Base-by-base conservation (phyloP, 805 yeast species). In the Starmerella sirachaensis region DNA sequence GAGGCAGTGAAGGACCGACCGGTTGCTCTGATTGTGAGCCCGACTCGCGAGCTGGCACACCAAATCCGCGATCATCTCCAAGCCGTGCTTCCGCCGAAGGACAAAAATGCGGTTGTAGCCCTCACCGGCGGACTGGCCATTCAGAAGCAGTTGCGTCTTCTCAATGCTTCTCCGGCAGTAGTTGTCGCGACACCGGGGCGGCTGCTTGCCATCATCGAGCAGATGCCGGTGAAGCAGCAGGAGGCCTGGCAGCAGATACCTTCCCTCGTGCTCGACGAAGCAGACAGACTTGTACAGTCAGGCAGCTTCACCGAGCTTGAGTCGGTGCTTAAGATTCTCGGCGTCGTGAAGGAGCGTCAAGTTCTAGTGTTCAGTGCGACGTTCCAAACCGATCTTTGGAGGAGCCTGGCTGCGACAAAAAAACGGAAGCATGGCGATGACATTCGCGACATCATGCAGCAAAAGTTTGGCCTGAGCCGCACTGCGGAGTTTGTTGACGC, bases 131-230 rank as follows among this genome's bases (percentile, higher is more conserved):
- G 99, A 7, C 67, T 91, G 25, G 79, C 97, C 1, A 79, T 86
- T 46, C 94, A 83, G 54, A 91, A 86, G 53, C 99, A 91, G 62
- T 82, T 81, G 52, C 70, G 98, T 55, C 59, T 81, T 41, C 62
- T 91, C 36, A 64, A 66, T 45, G 57, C 64, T 27, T 75, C 78
- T 6, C 91, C 95, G 1, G 83, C 65, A 31, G 70, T 91, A 14
- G 61, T 91, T 11, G 88, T 91, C 26, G 95, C 95, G 2, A 91
- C 98, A 0, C 97, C 98, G 0, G 98, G 98, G 25, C 73, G 98
- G 47, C 74, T 82, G 55, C 66, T 84, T 35, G 97, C 91, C 55
- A 57, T 63, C 16, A 37, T 64, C 27, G 83, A 82, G 39, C 47
- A 57, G 65, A 72, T 41, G 69, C 50, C 26, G 52, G 52, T 1